Percentiles rank a stretch among this genome's conserved stretches.
Evolutionary conservation across 1,139 yeast genomes (phyloP).

Genomic region (Taphrina communis): DNA sequence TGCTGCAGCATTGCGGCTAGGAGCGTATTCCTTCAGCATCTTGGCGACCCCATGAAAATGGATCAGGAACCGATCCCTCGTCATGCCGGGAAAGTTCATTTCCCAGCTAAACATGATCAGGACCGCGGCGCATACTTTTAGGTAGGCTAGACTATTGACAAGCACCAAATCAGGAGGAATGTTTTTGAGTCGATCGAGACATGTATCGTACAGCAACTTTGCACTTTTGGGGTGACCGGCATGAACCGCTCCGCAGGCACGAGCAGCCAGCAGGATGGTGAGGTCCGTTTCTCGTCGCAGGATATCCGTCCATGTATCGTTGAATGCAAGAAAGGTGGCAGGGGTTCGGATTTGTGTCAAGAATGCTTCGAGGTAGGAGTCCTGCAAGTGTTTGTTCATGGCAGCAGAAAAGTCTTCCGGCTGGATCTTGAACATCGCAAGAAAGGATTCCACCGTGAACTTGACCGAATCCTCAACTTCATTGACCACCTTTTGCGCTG

Average conservation of each 20-base stretch:
- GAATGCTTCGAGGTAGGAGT: not conserved
- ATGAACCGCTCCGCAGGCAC: conserved; percentile 9
- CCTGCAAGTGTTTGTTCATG: not conserved
- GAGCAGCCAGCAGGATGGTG: not conserved
- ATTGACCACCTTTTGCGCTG: not conserved
- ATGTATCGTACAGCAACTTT: not conserved
- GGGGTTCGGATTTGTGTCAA: not conserved
- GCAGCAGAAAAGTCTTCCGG: not conserved
- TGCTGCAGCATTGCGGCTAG: not conserved
- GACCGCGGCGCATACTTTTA: conserved; percentile 3
- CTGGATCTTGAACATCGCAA: not conserved
- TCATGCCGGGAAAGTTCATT: not conserved
- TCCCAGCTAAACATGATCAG: conserved; percentile 9
- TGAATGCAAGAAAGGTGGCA: not conserved
- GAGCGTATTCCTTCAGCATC: conserved; percentile 1
- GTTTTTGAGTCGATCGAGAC: conserved; percentile 1
- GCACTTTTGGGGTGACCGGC: conserved; percentile 1
- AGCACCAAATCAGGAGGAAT: not conserved
- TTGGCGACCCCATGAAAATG: not conserved
- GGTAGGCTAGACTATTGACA: not conserved
- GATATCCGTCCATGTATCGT: conserved; percentile 4
- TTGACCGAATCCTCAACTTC: not conserved
- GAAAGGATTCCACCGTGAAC: not conserved
- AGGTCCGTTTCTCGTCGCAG: not conserved
- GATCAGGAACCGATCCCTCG: not conserved